phyloP scores from a whole-genome alignment of 345 rosid species.

The Populus alba region DNA sequence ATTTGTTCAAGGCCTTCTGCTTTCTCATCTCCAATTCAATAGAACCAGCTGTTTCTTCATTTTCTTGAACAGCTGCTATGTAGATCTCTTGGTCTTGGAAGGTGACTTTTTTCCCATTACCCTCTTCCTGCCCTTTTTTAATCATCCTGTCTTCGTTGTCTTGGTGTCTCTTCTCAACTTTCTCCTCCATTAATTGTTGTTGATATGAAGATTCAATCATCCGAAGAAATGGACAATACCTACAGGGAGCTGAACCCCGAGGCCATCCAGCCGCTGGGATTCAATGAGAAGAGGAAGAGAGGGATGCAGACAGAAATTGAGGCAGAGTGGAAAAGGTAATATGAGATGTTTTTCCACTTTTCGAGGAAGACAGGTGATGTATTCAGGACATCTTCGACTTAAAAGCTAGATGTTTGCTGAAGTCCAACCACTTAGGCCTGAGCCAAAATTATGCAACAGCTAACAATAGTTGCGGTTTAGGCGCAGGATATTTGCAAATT shows the following conservation, averaged over 20 bases:
- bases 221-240: neutral
- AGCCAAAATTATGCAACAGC: no score
- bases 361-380: no score
- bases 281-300: neutral
- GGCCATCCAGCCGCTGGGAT: neutral
- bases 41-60: neutral
- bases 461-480: no score
- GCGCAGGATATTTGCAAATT: no score
- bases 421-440: no score
- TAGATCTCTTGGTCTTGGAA: neutral
- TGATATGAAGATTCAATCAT: no score
- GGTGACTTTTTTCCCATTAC: neutral
- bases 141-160: neutral
- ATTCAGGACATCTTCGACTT: no score
- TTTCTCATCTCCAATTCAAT: conserved; percentile 24
- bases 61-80: neutral
- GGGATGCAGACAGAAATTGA: no score
- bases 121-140: neutral
- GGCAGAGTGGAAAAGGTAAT: neutral
- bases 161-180: neutral
- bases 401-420: no score
- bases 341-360: neutral
- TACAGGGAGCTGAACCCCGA: neutral
- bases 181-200: neutral
- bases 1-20: conserved; percentile 41